Base-by-base conservation (phyloP, 2,329 filamentous ascomycete species). In the Microascus cirrosus region DNA sequence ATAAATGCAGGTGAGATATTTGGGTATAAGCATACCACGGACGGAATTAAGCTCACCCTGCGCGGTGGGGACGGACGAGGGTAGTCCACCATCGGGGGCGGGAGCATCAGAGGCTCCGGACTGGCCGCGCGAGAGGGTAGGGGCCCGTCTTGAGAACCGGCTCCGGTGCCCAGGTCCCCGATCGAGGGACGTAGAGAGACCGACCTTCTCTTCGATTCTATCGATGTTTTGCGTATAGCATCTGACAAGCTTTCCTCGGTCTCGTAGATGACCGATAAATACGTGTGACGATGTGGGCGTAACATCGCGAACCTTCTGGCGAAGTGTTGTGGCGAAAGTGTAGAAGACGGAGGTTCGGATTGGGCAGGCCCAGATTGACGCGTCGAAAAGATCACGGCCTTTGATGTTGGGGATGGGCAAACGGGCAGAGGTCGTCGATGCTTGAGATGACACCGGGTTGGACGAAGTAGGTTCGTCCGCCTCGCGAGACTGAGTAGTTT, bases 211-310 rank as follows among this genome's bases (percentile, higher is more conserved):
- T 66, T 90, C 86, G 7, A 90, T 81, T 61, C 84, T 82, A 63
- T 90, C 86, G 62, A 90, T 89, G 62, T 89, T 90, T 63, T 90
- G 86, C 0, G 86, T 89, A 64, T 90, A 90, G 64, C 85, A 87
- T 45, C 86, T 75, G 35, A 88, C 83, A 5, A 90, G 74, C 61
- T 86, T 85, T 3, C 85, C 83, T 3, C 81, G 77, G 65, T 89
- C 84, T 52, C 84, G 78, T 5, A 90, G 74, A 36, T 83, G 80
- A 51, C 81, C 79, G 62, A 90, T 85, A 66, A 90, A 89, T 58
- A 79, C 80, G 69, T 90, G 86, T 1, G 83, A 86, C 20, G 75
- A 74, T 1, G 85, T 88, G 0, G 85, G 85, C 56, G 78, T 71
- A 11, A 86, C 83, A n/a, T 80, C 77, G 45, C 74, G 77, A 18